Percentiles rank a stretch among this genome's conserved stretches.
phyloP scores from a whole-genome alignment of 306 rosid species.

The Lathyrus tuberosus region DNA sequence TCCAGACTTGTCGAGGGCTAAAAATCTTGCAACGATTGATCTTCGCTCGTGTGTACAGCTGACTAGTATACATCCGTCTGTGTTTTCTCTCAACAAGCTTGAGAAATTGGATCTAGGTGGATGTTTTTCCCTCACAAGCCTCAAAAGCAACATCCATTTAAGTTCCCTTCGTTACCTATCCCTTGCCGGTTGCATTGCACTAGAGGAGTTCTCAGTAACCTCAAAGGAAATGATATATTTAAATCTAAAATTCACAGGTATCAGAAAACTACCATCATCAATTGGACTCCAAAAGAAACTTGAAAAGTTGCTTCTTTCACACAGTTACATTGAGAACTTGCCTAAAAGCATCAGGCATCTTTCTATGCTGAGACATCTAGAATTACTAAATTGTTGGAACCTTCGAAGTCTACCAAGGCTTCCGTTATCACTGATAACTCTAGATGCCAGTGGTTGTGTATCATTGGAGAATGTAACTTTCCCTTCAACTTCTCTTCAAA shows the following conservation, averaged over 20 bases:
- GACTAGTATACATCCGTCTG: slow-evolving; percentile 29
- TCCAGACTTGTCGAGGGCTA: slow-evolving; percentile 35
- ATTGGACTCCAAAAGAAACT: slow-evolving; percentile 28
- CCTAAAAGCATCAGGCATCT: slow-evolving; percentile 32
- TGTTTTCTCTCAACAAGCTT: slow-evolving; percentile 30
- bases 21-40: slow-evolving; percentile 11
- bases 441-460: slow-evolving; percentile 34
- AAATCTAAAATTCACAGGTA: neutral
- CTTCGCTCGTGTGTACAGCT: neutral
- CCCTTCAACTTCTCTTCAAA: neutral
- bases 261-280: slow-evolving; percentile 27
- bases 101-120: slow-evolving; percentile 6
- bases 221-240: slow-evolving; percentile 20
- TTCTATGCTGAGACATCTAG: neutral
- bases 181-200: slow-evolving; percentile 8
- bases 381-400: neutral
- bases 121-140: slow-evolving; percentile 14
- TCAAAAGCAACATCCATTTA: neutral
- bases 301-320: neutral
- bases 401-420: slow-evolving; percentile 45
- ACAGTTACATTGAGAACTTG: slow-evolving; percentile 1
- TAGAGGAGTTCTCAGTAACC: slow-evolving; percentile 28
- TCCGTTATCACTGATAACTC: neutral
- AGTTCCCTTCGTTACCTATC: slow-evolving; percentile 31
- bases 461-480: slow-evolving; percentile 37